These are phyloP conservation scores for Zelopaecilomyces penicillatus DNA, from an alignment of 2,329 filamentous ascomycete genomes.

Conservation along the genomic window DNA sequence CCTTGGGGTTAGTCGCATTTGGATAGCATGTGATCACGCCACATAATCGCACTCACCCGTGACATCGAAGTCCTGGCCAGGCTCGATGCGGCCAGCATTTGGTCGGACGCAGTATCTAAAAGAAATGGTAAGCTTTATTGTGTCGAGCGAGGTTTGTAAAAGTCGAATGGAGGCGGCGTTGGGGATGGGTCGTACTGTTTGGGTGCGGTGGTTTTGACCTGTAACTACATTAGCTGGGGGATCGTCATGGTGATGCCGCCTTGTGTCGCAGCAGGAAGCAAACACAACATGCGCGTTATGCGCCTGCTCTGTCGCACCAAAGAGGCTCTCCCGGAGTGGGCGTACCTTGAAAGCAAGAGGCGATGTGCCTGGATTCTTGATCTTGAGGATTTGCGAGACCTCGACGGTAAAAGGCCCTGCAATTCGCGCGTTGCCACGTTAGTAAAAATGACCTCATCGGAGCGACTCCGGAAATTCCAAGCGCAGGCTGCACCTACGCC, in stretches of 20 bases:
- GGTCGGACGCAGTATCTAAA: conserved; percentile 91
- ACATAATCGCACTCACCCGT: conserved; percentile 53
- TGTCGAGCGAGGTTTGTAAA: neutral
- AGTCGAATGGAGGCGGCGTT: conserved; percentile 9
- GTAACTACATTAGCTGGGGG: conserved; percentile 12
- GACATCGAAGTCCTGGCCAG: conserved; percentile 83
- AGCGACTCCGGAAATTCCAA: neutral
- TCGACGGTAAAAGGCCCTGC: conserved; percentile 60
- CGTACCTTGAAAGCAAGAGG: conserved; percentile 64
- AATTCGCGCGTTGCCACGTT: conserved; percentile 8
- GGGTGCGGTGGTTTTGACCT: conserved; percentile 98
- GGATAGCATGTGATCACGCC: neutral
- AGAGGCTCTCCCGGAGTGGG: neutral
- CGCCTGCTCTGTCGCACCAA: too few species aligned
- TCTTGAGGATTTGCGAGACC: conserved; percentile 55
- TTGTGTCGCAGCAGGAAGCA: too few species aligned
- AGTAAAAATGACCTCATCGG: conserved; percentile 5
- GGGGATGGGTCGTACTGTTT: conserved; percentile 66
- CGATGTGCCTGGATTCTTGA: conserved; percentile 54
- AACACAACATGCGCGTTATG: too few species aligned
- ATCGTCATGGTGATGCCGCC: neutral
- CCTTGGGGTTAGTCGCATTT: conserved; percentile 14
- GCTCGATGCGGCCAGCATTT: conserved; percentile 92
- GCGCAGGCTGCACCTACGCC: conserved; percentile 53
- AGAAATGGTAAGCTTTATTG: conserved; percentile 12